Base-by-base conservation (phyloP, 192 early-diverging fungal genomes). In the Rhizophagus sp. region DNA sequence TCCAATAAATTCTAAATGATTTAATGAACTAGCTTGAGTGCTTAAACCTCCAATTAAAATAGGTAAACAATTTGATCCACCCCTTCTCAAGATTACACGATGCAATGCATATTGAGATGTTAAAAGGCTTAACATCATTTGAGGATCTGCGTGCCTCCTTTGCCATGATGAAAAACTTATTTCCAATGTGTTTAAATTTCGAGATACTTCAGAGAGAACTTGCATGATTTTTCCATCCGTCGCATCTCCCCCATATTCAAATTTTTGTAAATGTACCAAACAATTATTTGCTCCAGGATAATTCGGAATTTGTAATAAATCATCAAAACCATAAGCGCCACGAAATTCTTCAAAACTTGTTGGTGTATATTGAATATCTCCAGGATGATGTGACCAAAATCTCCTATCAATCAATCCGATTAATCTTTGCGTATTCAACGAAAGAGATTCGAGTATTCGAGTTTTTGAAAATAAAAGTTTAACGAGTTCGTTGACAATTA, bases 101-200 rank as follows among this genome's bases (percentile, higher is more conserved):
- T 24, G 19, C n/a, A 70, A 70, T n/a, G 22, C 22, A 47, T 70
- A 41, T 70, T 70, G 68, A n/a, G 68, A 41, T 41, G 33, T 33
- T 41, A 70, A 70, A 12, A 70, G 36, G 24, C 34, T 70, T 70
- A 70, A 70, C 39, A 70, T 70, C 68, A 70, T 70, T 39, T 44
- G 33, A 10, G 68, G 68, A 44, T 70, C 68, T 11, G 36, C 36
- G n/a, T 70, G 39, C 19, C 33, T 70, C 15, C 68, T 41, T 70
- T 70, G 68, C 68, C 68, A 70, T 44, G 68, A 70, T n/a, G 68
- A 70, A 70, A 70, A 70, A 70, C 39, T 70, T 44, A 70, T 70
- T n/a, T 70, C 68, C 1, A 70, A 41, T 9, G 68, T 70, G 25
- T 70, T 41, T 22, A 70, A 41, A 24, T 70, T 70, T n/a, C 19